Conservation (phyloP, 305 asterid genomes). For the Fraxinus latifolia region DNA sequence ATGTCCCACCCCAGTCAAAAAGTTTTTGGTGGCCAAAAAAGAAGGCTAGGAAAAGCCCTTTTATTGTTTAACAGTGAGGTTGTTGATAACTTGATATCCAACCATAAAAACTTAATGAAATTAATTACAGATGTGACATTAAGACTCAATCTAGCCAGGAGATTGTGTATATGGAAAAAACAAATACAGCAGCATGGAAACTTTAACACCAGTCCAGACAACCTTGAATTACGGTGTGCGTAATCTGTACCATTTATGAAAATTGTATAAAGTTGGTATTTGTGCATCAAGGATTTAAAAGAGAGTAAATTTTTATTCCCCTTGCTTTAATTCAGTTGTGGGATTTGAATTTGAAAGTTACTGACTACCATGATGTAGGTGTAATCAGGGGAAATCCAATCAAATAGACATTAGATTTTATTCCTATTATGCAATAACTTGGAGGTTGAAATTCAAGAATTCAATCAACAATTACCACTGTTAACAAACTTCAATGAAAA, state of each 20-base stretch:
- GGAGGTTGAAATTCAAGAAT: neutral
- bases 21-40: slow-evolving; percentile 7
- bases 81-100: slow-evolving; percentile 15
- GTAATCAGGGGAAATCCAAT: neutral
- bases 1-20: slow-evolving; percentile 25
- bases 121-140: neutral
- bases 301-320: neutral
- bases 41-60: slow-evolving; percentile 11
- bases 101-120: slow-evolving; percentile 21
- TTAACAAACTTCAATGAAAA: neutral
- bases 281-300: neutral
- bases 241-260: neutral
- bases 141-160: neutral
- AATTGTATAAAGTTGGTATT: neutral
- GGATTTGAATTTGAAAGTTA: neutral
- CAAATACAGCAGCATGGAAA: neutral
- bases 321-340: neutral
- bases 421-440: neutral
- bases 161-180: too few relatives aligned
- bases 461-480: neutral
- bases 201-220: neutral
- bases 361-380: neutral
- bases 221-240: neutral
- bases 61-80: slow-evolving; percentile 24
- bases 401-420: neutral